Conservation (phyloP, 139 green algal genomes). For the Ettlia oleoabundans region DNA sequence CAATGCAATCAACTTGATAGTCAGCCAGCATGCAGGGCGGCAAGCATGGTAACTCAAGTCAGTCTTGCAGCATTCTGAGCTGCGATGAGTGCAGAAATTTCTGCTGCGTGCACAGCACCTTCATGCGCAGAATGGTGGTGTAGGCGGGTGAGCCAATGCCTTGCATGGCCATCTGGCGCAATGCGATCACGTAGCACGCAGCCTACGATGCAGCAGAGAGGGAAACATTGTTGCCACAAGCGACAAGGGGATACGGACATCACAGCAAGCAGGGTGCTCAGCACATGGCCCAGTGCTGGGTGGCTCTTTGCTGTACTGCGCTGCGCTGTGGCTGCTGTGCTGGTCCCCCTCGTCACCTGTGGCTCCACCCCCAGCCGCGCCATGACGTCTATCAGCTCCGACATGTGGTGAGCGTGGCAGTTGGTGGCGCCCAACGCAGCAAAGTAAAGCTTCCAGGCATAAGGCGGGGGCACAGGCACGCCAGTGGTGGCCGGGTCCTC, state of each 20-base stretch:
- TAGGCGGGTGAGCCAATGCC: neutral
- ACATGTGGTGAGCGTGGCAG: neutral
- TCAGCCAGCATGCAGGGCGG: no score
- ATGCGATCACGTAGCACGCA: conserved; percentile 9
- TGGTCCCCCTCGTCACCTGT: neutral
- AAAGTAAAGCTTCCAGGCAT: conserved; percentile 34
- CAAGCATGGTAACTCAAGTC: neutral
- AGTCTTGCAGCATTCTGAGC: neutral
- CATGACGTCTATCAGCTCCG: conserved; percentile 1
- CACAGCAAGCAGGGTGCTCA: neutral
- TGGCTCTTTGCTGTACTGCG: neutral
- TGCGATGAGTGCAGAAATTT: neutral
- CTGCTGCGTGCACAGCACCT: neutral
- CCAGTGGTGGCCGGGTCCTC: neutral
- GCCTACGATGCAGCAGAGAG: neutral
- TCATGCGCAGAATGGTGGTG: conserved; percentile 13
- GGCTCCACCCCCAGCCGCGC: neutral
- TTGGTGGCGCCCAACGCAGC: neutral
- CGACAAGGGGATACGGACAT: no score
- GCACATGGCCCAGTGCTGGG: neutral
- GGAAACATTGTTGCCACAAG: no score
- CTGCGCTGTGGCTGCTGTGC: neutral
- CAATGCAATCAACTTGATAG: no score
- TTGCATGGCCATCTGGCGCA: neutral
- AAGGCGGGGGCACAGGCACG: neutral